phyloP scores from a whole-genome alignment of 2,329 filamentous ascomycete genomes.

The Corynespora cassiicola region DNA sequence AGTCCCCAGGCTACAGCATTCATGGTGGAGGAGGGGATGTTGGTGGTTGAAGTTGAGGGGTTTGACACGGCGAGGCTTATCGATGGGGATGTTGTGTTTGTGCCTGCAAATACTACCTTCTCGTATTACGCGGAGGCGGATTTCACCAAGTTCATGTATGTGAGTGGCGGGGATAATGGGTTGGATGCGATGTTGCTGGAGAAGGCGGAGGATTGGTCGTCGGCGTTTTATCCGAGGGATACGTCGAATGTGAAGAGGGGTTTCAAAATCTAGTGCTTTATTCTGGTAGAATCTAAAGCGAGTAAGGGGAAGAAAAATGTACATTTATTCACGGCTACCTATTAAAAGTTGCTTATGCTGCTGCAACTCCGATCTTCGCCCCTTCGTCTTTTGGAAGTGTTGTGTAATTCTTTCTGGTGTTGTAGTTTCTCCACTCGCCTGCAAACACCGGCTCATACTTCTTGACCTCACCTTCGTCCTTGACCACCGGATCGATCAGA shows the following conservation, averaged over 20 bases:
- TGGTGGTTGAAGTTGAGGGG: constrained; percentile 40
- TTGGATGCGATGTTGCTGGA: constrained; percentile 22
- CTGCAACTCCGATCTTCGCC: too few species aligned
- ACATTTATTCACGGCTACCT: too few species aligned
- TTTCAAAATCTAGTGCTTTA: too few species aligned
- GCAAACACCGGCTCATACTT: constrained; percentile 46
- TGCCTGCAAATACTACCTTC: constrained; percentile 41
- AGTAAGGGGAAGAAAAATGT: too few species aligned
- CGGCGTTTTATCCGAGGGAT: constrained; percentile 1
- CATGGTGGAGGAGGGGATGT: constrained; percentile 33
- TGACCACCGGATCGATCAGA: constrained; percentile 42
- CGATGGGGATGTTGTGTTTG: constrained; percentile 49
- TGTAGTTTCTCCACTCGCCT: constrained; percentile 42
- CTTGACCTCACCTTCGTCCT: constrained; percentile 37
- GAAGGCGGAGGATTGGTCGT: constrained; percentile 16
- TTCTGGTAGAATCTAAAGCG: too few species aligned
- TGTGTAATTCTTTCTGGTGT: constrained; percentile 36
- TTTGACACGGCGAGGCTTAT: constrained; percentile 34
- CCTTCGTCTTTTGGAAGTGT: too few species aligned
- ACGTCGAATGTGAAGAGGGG: too few species aligned
- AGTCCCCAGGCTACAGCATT: constrained; percentile 3
- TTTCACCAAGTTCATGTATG: constrained; percentile 30
- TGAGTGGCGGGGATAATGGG: constrained; percentile 23
- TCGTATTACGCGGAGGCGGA: constrained; percentile 38
- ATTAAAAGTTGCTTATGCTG: too few species aligned